Evolutionary conservation across 441 rosid species (phyloP), one percentile per base, ranked within the genome.

Genomic region (Euphorbia schlechtendalii): DNA sequence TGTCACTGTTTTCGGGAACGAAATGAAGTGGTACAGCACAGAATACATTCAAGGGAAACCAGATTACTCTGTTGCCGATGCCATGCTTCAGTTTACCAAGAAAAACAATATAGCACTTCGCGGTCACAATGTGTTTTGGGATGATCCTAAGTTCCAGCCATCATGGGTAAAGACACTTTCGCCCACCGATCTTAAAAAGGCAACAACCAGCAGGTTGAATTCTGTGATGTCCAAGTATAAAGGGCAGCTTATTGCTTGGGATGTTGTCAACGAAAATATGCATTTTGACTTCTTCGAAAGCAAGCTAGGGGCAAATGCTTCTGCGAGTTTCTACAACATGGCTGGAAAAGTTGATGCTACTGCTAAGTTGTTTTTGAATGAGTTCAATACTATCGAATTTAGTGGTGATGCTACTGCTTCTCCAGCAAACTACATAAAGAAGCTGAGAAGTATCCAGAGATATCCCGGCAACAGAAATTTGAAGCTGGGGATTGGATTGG

Each of bases 1-100:
- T 6, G 81, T 83, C 53, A 77, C 93, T 21, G 76, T 83, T 56
- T 90, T 88, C 18, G 93, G 81, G 17, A 59, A 90, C 25, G 97
- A 88, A 75, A 76, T 90, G 93, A 90, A 88, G 63, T 88, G 97
- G 96, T 83, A 86, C 60, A 74, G 77, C 80, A 86, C 78, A 0
- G 93, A 86, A 71, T 11, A 11, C 0, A 2, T 57, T 3, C 73
- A 0, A n/a, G n/a, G n/a, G n/a, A n/a, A n/a, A n/a, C n/a, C n/a
- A n/a, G n/a, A n/a, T n/a, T n/a, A n/a, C n/a, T n/a, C n/a, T n/a
- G n/a, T n/a, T n/a, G n/a, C n/a, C n/a, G n/a, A n/a, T n/a, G n/a
- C n/a, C n/a, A n/a, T n/a, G n/a, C n/a, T n/a, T n/a, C n/a, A n/a
- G n/a, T n/a, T n/a, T n/a, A n/a, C n/a, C n/a, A n/a, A n/a, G n/a